Evolutionary conservation across 2,329 filamentous ascomycete genomes (phyloP).

Genomic region (Rhinocladiella similis): DNA sequence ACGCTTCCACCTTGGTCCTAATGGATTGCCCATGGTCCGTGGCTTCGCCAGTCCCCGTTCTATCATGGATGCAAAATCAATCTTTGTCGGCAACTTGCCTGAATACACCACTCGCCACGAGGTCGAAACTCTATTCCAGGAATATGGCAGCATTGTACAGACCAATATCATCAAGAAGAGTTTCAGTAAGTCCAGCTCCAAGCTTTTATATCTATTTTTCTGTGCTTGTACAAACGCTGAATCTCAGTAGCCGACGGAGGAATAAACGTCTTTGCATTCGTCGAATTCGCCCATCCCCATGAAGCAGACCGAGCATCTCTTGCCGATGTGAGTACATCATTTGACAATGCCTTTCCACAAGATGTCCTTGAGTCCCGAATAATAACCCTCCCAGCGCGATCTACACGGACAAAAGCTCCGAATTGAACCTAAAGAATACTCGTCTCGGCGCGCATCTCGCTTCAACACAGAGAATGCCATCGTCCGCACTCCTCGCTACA

Average conservation of each 20-base stretch:
- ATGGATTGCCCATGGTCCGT: slow-evolving; percentile 11
- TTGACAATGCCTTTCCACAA: background rate
- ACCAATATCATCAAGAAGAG: slow-evolving; percentile 28
- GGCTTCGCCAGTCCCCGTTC: slow-evolving; percentile 19
- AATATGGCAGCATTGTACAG: slow-evolving; percentile 23
- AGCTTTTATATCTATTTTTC: background rate
- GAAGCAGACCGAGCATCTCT: slow-evolving; percentile 24
- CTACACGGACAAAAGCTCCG: background rate
- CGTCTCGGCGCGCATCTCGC: slow-evolving; percentile 19
- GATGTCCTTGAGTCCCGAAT: slow-evolving; percentile 15
- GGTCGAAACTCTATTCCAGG: slow-evolving; percentile 19
- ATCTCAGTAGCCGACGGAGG: slow-evolving; percentile 9
- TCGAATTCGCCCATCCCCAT: slow-evolving; percentile 22
- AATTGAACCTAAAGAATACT: slow-evolving; percentile 29
- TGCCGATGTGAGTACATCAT: slow-evolving; percentile 9
- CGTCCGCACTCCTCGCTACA: background rate
- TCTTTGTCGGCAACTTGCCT: slow-evolving; percentile 30
- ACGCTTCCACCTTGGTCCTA: slow-evolving; percentile 5
- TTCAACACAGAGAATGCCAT: background rate
- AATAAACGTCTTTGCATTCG: slow-evolving; percentile 28
- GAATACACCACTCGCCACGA: slow-evolving; percentile 17
- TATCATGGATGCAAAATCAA: slow-evolving; percentile 23
- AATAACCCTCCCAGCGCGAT: background rate
- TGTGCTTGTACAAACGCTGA: slow-evolving; percentile 5
- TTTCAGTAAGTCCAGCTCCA: slow-evolving; percentile 19